Conservation (phyloP, 1,139 yeast species). For the Lodderomyces metapsilosis region DNA sequence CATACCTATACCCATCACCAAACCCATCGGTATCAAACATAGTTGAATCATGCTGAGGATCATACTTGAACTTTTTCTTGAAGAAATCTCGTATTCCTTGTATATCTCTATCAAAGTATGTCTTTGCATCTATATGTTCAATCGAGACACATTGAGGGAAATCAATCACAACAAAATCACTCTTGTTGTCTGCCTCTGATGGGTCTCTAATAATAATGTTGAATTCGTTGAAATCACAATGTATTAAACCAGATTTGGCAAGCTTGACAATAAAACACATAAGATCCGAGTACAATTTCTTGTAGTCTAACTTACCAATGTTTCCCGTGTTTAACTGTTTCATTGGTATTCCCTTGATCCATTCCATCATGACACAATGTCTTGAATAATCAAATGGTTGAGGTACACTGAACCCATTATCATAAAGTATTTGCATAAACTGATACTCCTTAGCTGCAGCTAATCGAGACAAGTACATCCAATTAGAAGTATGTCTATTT, state of each 20-base stretch:
- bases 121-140: constrained; percentile 84
- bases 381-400: constrained; percentile 85
- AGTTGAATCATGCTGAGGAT: constrained; percentile 59
- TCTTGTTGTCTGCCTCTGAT: constrained; percentile 45
- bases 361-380: constrained; percentile 90
- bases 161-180: constrained; percentile 86
- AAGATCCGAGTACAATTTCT: constrained; percentile 73
- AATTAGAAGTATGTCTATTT: constrained; percentile 64
- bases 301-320: constrained; percentile 44
- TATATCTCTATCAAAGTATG: constrained; percentile 88
- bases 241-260: constrained; percentile 87
- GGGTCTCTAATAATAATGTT: constrained; percentile 78
- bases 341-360: constrained; percentile 88
- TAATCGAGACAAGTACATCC: constrained; percentile 89
- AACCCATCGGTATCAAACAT: constrained; percentile 77
- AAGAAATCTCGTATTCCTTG: constrained; percentile 85
- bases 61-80: constrained; percentile 71
- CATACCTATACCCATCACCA: constrained; percentile 75
- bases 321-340: constrained; percentile 49
- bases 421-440: constrained; percentile 73
- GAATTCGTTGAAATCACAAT: constrained; percentile 96
- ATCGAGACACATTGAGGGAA: constrained; percentile 97
- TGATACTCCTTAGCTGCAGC: constrained; percentile 93
- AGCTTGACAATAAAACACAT: constrained; percentile 84
- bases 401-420: constrained; percentile 83